Base-by-base conservation (phyloP, 805 yeast species). In the Myxozyma melibiosi region DNA sequence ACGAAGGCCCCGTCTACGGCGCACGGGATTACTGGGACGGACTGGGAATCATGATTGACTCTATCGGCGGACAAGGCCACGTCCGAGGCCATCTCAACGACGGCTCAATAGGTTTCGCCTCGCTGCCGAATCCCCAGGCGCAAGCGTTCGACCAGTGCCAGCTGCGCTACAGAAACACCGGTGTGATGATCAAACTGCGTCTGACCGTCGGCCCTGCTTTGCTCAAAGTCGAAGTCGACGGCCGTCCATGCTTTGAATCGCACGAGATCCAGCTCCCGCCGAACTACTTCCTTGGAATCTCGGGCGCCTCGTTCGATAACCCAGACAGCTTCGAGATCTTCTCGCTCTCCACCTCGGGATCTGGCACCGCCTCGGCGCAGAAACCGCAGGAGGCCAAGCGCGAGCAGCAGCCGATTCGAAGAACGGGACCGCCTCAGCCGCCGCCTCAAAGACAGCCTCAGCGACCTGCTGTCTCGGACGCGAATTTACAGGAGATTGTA, bases 61-160 rank as follows among this genome's bases (percentile, higher is more conserved):
- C 70, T n/a, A 58, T 63, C n/a, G 65, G 64, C 7, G 67, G 65
- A 6, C 45, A 47, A 31, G 72, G 71, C 16, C 62, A 73, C 22
- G 58, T 61, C n/a, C 68, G 76, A 6, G 78, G 75, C 18, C 77
- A 74, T 64, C 62, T 74, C 28, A 74, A 73, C 52, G 77, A 75
- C 49, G 77, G 77, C 14, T 37, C 69, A 11, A 53, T 51, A 14
- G 34, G 60, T 18, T 73, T 71, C 51, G 42, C 58, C 24, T 9
- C 63, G 18, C 31, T 65, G 44, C 53, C 60, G 9, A 51, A 62
- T 30, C 71, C 73, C 2, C 64, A 58, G 31, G 51, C 64, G 25
- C 69, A 70, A 51, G 70, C 78, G 14, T 69, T 74, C 55, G 68
- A 70, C 8, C 61, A 67, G 56, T 74, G 78, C 64, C 64, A 67